These are phyloP conservation scores for Sarocladiaceae sp. DNA, from an alignment of 2,329 filamentous ascomycete genomes.

Conservation along the genomic window DNA sequence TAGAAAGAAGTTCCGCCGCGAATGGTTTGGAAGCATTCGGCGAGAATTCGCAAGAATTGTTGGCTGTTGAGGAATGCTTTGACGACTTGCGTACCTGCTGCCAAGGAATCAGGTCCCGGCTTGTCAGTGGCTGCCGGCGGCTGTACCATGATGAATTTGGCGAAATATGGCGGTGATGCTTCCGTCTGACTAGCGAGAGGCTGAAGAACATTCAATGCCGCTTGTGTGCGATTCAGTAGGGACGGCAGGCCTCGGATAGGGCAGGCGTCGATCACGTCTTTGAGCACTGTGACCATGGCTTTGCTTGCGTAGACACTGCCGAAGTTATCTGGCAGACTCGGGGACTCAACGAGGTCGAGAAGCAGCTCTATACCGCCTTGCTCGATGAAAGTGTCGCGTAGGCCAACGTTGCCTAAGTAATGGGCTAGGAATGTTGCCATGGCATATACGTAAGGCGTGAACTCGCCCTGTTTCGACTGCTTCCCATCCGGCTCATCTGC, in stretches of 20 bases:
- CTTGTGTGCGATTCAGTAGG: conserved; percentile 67
- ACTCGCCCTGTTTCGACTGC: conserved; percentile 26
- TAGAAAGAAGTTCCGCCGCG: conserved; percentile 61
- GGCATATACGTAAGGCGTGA: conserved; percentile 67
- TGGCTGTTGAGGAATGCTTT: conserved; percentile 75
- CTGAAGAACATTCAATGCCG: conserved; percentile 60
- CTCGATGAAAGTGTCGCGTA: conserved; percentile 70
- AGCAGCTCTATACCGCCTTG: conserved; percentile 76
- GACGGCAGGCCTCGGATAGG: conserved; percentile 77
- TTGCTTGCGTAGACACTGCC: conserved; percentile 60
- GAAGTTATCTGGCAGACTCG: conserved; percentile 62
- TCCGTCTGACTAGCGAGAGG: conserved; percentile 51
- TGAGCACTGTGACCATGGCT: conserved; percentile 66
- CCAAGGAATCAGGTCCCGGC: neutral
- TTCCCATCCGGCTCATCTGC: conserved; percentile 4
- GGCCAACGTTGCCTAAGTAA: conserved; percentile 67
- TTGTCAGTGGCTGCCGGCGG: conserved; percentile 25
- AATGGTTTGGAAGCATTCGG: conserved; percentile 63
- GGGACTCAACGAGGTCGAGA: conserved; percentile 75
- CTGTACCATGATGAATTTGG: conserved; percentile 51
- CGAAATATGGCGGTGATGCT: conserved; percentile 62
- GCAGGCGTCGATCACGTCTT: conserved; percentile 72
- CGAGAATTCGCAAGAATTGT: conserved; percentile 67
- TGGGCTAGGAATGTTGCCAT: conserved; percentile 67
- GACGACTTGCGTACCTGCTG: conserved; percentile 32